Evolutionary conservation across 345 rosid species (phyloP), one percentile per base, ranked within the genome.

Genomic region (Eucalyptus dawsonii): DNA sequence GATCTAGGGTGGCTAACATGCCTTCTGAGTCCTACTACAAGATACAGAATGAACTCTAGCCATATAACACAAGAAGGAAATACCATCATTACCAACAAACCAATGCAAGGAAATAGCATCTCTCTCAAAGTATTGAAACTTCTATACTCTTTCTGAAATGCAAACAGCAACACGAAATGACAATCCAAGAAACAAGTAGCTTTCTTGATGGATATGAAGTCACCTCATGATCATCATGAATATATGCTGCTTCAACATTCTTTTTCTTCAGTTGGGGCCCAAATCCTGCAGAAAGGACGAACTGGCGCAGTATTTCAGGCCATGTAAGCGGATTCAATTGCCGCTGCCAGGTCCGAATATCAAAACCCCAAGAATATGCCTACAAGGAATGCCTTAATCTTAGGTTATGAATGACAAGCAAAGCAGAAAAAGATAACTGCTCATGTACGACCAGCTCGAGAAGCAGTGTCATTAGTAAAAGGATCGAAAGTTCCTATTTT

Each of bases 301-400:
- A 90, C 90, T 97, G 99, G 88, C 98, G 93, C 94, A 97, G 91
- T 89, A 97, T 95, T 89, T 97, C 99, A 88, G 98, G 98, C 99
- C 99, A 97, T 42, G 99, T 96, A 88, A 95, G 91, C 56, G 91
- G 93, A 92, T 95, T 96, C 93, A 97, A 90, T 93, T 95, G 94
- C 86, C 91, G 88, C 89, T 94, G 95, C 99, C 99, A 97, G 90
- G 94, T 95, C 87, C 93, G 92, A 88, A 96, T 93, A 91, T 95
- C 97, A 91, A 96, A 97, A n/a, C 99, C 98, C 99, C 99, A 97
- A 58, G 96, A 93, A 90, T 94, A 96, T 65, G 98, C 99, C 98
- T 97, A 90, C 87, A 50, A 90, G 25, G 69, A 72, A 88, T 87
- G 42, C 29, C 25, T 42, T 44, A 53, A 72, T 31, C 49, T 44